Base-by-base conservation (phyloP, 768 basidiomycete species). In the Hygrocybe coccinea region DNA sequence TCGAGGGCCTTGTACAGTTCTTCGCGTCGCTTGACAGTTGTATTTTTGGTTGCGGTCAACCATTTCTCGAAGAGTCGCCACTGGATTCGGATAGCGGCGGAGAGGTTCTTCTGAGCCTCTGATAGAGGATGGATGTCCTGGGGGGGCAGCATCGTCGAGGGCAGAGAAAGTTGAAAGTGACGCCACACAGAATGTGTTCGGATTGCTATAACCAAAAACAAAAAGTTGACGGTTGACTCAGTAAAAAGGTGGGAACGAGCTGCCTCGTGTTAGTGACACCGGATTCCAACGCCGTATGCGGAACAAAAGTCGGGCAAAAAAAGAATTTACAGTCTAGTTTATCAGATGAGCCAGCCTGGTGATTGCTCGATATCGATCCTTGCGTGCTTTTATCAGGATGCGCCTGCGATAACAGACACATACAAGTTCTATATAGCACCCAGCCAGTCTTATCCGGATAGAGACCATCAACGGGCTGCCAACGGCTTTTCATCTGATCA, bases 311-410 rank as follows among this genome's bases (percentile, higher is more conserved):
- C 78, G 78, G 71, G 63, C 71, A 76, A 60, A 74, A 80, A 80
- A 82, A 77, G 80, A 81, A 79, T n/a, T n/a, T n/a, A 80, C 80
- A 73, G 59, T 64, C 69, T 74, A 74, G 72, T 67, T 69, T 70
- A 73, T 73, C 72, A 69, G 69, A 70, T 71, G 71, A 63, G 66
- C 62, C 56, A 60, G 52, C 54, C 34, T 62, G 56, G 57, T 67
- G 65, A 67, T 67, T 68, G 57, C 64, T 57, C 57, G 56, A 41
- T 37, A 62, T 57, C 57, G 56, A 41, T 37, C 51, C 47, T 50
- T 55, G 49, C 29, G 35, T 50, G 57, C 39, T 52, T 45, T 8
- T 39, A 39, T n/a, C 46, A 45, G 22, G 43, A 52, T 24, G 56
- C 12, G 53, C 17, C 43, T 25, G 47, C 19, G 29, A 29, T 29